Evolutionary conservation across 306 rosid genomes (phyloP).

Genomic region (Vicia villosa): DNA sequence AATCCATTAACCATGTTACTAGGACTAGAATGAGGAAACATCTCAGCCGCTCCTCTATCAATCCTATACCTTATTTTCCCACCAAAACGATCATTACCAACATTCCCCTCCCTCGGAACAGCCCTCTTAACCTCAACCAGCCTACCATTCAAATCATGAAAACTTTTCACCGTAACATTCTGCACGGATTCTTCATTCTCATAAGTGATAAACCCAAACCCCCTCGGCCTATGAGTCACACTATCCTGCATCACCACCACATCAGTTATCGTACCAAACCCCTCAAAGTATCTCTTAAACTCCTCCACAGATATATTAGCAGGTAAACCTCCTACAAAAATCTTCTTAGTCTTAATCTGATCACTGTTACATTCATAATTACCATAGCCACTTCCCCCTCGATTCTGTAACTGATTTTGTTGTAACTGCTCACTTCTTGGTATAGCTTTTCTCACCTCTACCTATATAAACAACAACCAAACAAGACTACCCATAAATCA

Average conservation of each 20-base stretch:
- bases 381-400: constrained; percentile 43
- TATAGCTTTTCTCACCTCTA: constrained; percentile 65
- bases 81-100: constrained; percentile 37
- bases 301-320: constrained; percentile 64
- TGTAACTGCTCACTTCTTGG: constrained; percentile 59
- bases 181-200: constrained; percentile 72
- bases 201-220: constrained; percentile 85
- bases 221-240: constrained; percentile 73
- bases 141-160: constrained; percentile 75
- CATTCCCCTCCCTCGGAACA: constrained; percentile 65
- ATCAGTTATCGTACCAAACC: constrained; percentile 72
- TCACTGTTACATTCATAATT: constrained; percentile 43
- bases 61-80: constrained; percentile 39
- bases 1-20: constrained; percentile 40
- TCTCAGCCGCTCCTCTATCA: constrained; percentile 48
- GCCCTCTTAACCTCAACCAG: constrained; percentile 93
- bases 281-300: constrained; percentile 72
- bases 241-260: constrained; percentile 89
- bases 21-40: constrained; percentile 41
- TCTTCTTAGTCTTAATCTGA: constrained; percentile 63
- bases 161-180: constrained; percentile 58
- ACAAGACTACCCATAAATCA: constrained; percentile 22
- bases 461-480: constrained; percentile 47
- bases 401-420: constrained; percentile 50
- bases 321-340: constrained; percentile 83